Evolutionary conservation across 495 filamentous ascomycete genomes (phyloP).

Genomic region (Lasiosphaeria ovina): DNA sequence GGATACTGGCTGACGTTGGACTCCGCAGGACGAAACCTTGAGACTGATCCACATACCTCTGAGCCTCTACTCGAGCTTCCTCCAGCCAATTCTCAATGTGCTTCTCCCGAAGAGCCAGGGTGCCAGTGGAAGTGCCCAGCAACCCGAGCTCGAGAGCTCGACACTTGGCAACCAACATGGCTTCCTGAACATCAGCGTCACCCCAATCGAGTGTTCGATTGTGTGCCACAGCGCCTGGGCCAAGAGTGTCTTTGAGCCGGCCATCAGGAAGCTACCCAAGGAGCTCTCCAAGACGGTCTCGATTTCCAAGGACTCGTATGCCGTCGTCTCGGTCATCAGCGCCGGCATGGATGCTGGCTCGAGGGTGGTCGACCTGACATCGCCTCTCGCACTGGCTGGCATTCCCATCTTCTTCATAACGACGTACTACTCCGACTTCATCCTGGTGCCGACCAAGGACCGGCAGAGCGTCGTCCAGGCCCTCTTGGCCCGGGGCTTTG

Average conservation of each 20-base stretch:
- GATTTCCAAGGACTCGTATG: conserved; percentile 79
- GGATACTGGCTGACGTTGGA: too few relatives aligned
- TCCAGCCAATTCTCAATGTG: conserved; percentile 81
- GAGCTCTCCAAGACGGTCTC: conserved; percentile 54
- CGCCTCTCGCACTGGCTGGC: conserved; percentile 83
- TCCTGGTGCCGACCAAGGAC: conserved; percentile 78
- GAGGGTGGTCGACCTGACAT: conserved; percentile 87
- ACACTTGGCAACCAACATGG: conserved; percentile 57
- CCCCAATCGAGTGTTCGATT: conserved; percentile 88
- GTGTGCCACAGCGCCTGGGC: conserved; percentile 77
- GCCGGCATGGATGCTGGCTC: conserved; percentile 92
- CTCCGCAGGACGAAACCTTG: conserved; percentile 72
- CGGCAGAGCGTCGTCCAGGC: conserved; percentile 70
- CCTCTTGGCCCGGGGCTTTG: conserved; percentile 77
- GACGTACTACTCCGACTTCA: conserved; percentile 97
- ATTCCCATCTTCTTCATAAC: conserved; percentile 99
- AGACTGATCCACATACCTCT: conserved; percentile 90
- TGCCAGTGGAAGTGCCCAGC: conserved; percentile 10
- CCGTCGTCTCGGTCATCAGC: conserved; percentile 83
- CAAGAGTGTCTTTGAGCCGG: conserved; percentile 68
- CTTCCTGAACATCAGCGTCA: conserved; percentile 92
- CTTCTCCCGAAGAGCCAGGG: conserved; percentile 62
- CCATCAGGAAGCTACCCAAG: conserved; percentile 52
- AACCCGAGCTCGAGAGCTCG: conserved; percentile 39
- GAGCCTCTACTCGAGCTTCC: conserved; percentile 72